Conservation (phyloP, 1,284 basidiomycete species). For the Ustilago cynodontis region DNA sequence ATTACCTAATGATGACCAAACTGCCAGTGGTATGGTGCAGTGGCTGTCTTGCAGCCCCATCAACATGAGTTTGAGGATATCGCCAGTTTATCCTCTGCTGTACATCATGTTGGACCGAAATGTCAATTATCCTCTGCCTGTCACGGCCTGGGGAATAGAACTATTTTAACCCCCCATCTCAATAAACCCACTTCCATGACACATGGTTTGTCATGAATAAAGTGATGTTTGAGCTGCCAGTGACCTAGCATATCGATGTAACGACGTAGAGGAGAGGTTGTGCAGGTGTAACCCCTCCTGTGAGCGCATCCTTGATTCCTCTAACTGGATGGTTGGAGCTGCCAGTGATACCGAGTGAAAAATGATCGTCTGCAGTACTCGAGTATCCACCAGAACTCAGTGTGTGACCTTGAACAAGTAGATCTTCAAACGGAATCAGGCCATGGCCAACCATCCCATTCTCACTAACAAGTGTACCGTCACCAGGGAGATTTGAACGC, state of each 20-base stretch:
- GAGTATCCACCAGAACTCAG: slow-evolving; percentile 32
- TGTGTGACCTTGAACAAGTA: slow-evolving; percentile 24
- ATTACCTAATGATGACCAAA: too few relatives aligned
- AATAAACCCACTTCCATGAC: too few relatives aligned
- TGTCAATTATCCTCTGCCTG: too few relatives aligned
- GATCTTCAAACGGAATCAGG: slow-evolving; percentile 23
- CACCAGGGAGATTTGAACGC: slow-evolving; percentile 51
- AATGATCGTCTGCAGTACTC: slow-evolving; percentile 76
- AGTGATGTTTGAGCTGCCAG: slow-evolving; percentile 90
- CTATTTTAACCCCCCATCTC: too few relatives aligned
- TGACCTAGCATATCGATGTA: slow-evolving; percentile 86
- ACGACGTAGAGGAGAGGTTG: slow-evolving; percentile 88
- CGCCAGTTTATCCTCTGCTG: too few relatives aligned
- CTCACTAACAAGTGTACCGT: slow-evolving; percentile 20
- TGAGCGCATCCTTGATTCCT: slow-evolving; percentile 24
- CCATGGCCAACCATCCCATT: slow-evolving; percentile 32
- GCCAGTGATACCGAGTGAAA: slow-evolving; percentile 78
- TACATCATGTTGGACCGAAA: too few relatives aligned
- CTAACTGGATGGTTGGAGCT: neutral
- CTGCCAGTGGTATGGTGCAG: too few relatives aligned
- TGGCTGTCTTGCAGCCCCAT: too few relatives aligned
- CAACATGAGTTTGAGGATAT: too few relatives aligned
- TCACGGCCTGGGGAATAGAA: too few relatives aligned
- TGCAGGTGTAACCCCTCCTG: slow-evolving; percentile 76
- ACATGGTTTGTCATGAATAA: slow-evolving; percentile 68